Base-by-base conservation (phyloP, 805 yeast genomes). In the Wickerhamomyces canadensis region DNA sequence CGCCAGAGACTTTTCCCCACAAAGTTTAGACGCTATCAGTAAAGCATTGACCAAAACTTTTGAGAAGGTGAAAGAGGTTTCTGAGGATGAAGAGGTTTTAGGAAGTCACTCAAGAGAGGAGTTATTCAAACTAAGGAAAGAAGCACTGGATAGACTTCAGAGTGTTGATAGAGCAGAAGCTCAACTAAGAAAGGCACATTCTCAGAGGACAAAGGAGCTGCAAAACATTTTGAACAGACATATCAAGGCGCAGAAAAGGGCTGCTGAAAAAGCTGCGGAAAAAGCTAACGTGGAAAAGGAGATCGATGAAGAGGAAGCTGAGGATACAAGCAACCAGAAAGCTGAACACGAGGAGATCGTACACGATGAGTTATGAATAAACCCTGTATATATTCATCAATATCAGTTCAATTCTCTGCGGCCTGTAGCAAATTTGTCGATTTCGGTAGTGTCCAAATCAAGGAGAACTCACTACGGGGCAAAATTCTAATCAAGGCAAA, bases 141-240 rank as follows among this genome's bases (percentile, higher is more conserved):
- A 45, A 6, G 59, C 58, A 26, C 51, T 59, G 15, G 34, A 42
- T 3, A 38, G 49, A 6, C 37, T 49, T 4, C 31, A 37, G 6
- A 51, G 48, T 6, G 25, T 55, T 6, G 36, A 37, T 13, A 37
- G 44, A 6, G 37, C 49, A 4, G 40, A 53, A 6, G 31, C 43
- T 18, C 31, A 48, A 1, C 37, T 60, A 12, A 40, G 44, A 13
- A 27, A 44, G 9, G 41, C 49, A 16, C 52, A 58, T 35, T 47
- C 52, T 2, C 58, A 60, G 35, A 57, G 61, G 34, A 36, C 56
- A 30, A 60, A 55, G 23, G 66, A 60, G 17, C 29, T 62, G 21
- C 53, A 47, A 29, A 32, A 35, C 15, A 29, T 28, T 6, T 21
- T 45, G 19, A 32, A 16, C 21, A 49, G 47, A 41, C 23, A 28